These are phyloP conservation scores for Saraca asoca DNA, from an alignment of 331 rosid genomes.

Conservation along the genomic window DNA sequence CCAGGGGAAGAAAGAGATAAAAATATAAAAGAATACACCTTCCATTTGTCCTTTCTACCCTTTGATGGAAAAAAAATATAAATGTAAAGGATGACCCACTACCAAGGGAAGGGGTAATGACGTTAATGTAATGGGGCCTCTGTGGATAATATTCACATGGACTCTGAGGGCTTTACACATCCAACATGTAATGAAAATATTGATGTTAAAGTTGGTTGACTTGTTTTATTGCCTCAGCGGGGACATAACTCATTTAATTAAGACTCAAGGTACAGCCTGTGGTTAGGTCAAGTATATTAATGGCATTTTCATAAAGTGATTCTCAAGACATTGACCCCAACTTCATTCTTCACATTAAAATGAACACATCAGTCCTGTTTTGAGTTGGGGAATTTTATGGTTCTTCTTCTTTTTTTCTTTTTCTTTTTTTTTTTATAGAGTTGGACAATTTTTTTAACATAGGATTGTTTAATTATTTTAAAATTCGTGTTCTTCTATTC, in stretches of 20 bases:
- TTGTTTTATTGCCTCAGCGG: constrained; percentile 47
- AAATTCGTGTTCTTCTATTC: too few species aligned
- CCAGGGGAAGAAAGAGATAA: constrained; percentile 4
- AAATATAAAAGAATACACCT: constrained; percentile 35
- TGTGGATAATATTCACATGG: constrained; percentile 59
- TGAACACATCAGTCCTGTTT: too few species aligned
- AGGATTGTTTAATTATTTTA: too few species aligned
- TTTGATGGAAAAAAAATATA: constrained; percentile 24
- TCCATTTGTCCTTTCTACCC: constrained; percentile 29
- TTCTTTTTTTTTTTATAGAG: too few species aligned
- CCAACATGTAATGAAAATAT: constrained; percentile 43
- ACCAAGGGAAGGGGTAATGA: constrained; percentile 39
- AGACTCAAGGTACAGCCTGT: constrained; percentile 55
- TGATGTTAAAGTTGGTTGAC: constrained; percentile 60
- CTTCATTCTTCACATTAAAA: constrained; percentile 35
- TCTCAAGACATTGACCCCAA: constrained; percentile 44
- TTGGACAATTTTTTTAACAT: too few species aligned
- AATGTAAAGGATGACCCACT: constrained; percentile 46
- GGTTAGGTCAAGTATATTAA: constrained; percentile 55
- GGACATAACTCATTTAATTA: constrained; percentile 51
- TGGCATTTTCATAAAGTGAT: constrained; percentile 43
- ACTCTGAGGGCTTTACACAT: constrained; percentile 54
- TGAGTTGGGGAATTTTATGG: too few species aligned
- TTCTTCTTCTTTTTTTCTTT: too few species aligned
- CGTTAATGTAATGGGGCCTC: constrained; percentile 58